These are phyloP conservation scores for Exophiala aquamarina DNA, from an alignment of 2,329 filamentous ascomycete genomes.

Conservation along the genomic window DNA sequence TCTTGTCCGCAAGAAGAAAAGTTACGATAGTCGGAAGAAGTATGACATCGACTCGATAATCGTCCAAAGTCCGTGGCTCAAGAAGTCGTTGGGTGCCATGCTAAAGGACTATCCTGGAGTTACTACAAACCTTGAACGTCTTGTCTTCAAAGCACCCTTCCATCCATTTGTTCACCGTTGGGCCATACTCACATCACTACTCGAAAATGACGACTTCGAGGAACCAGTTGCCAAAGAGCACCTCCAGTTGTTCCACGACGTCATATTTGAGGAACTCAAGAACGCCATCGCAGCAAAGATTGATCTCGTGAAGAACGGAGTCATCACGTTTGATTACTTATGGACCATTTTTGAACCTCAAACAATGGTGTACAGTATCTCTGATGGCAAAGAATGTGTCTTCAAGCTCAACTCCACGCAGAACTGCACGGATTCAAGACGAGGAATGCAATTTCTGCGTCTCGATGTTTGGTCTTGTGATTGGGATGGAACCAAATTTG, in stretches of 20 bases:
- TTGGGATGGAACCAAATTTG: conserved; percentile 40
- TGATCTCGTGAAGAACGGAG: conserved; percentile 54
- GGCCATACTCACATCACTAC: conserved; percentile 44
- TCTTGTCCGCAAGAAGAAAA: conserved; percentile 59
- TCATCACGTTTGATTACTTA: conserved; percentile 52
- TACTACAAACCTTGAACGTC: conserved; percentile 57
- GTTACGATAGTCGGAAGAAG: conserved; percentile 59
- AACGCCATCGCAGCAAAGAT: conserved; percentile 51
- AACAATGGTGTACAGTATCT: conserved; percentile 34
- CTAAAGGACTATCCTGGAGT: conserved; percentile 62
- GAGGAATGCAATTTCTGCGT: conserved; percentile 13
- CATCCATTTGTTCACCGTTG: conserved; percentile 67
- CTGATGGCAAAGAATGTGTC: conserved; percentile 39
- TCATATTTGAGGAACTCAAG: conserved; percentile 53
- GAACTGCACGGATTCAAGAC: conserved; percentile 9
- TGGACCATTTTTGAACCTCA: conserved; percentile 38
- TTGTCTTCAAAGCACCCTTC: conserved; percentile 63
- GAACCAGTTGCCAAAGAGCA: conserved; percentile 46
- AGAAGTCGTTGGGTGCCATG: conserved; percentile 55
- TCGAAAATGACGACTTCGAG: conserved; percentile 41
- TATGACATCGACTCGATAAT: conserved; percentile 63
- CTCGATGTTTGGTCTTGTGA: conserved; percentile 31
- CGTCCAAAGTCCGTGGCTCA: conserved; percentile 63
- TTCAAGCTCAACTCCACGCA: conserved; percentile 31
- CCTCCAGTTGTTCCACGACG: conserved; percentile 47